phyloP scores from a whole-genome alignment of 306 rosid species.

The Arachis stenosperma region DNA sequence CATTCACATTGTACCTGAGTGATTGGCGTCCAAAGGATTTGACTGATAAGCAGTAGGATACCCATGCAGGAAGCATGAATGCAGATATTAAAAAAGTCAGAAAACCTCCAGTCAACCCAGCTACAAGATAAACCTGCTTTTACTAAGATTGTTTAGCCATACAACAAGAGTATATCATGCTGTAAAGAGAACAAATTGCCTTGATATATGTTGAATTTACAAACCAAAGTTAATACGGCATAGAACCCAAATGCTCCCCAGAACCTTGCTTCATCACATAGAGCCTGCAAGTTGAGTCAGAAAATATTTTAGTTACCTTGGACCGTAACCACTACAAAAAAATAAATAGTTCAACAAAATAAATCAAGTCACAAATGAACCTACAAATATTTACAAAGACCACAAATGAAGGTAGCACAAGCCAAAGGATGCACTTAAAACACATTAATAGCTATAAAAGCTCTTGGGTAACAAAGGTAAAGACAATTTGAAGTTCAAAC shows the following conservation, averaged over 20 bases:
- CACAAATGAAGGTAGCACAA: slow-evolving; percentile 6
- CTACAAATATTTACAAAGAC: slow-evolving; percentile 21
- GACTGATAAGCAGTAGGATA: slow-evolving; percentile 61
- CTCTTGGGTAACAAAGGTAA: neutral
- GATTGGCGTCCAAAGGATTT: slow-evolving; percentile 66
- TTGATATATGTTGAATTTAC: slow-evolving; percentile 37
- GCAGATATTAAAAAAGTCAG: slow-evolving; percentile 62
- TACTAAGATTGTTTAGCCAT: slow-evolving; percentile 54
- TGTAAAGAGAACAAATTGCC: slow-evolving; percentile 16
- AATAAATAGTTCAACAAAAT: slow-evolving; percentile 30
- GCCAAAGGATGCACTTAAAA: slow-evolving; percentile 13
- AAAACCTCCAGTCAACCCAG: slow-evolving; percentile 95
- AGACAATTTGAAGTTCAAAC: slow-evolving; percentile 10
- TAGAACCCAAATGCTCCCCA: slow-evolving; percentile 97
- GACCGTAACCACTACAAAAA: slow-evolving; percentile 23
- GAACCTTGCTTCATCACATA: slow-evolving; percentile 82
- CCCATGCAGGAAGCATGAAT: slow-evolving; percentile 88
- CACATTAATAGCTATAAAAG: neutral
- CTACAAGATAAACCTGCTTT: slow-evolving; percentile 81
- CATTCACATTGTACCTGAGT: slow-evolving; percentile 62
- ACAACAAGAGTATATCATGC: slow-evolving; percentile 13
- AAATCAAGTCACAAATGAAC: slow-evolving; percentile 21
- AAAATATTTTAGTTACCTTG: slow-evolving; percentile 32
- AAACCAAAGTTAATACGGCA: slow-evolving; percentile 72
- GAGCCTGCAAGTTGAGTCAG: slow-evolving; percentile 58